A percentile compares a stretch with the other conserved stretches of the same genome.
These are phyloP conservation scores for Yamadazyma blattariae DNA, from an alignment of 1,139 yeast species.

Conservation along the genomic window DNA sequence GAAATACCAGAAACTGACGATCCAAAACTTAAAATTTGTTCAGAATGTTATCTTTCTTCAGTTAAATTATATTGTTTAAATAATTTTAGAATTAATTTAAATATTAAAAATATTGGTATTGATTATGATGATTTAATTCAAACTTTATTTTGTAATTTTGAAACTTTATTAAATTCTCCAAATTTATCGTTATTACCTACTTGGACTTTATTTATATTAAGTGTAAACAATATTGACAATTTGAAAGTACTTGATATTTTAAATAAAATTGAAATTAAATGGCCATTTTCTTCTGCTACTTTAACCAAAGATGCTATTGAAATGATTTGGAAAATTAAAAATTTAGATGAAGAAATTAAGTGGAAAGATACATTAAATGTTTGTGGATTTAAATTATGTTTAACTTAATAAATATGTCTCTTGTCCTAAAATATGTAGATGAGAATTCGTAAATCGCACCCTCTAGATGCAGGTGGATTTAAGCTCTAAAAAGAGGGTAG, in stretches of 20 bases:
- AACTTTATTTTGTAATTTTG: not conserved
- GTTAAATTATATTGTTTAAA: constrained; percentile 8
- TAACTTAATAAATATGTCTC: constrained; percentile 9
- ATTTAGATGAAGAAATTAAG: constrained; percentile 14
- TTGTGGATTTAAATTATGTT: constrained; percentile 17
- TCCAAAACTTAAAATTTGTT: constrained; percentile 6
- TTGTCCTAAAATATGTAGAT: too few relatives aligned
- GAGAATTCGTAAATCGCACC: too few relatives aligned
- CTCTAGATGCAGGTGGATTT: too few relatives aligned
- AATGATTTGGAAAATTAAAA: constrained; percentile 24
- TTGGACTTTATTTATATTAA: constrained; percentile 23
- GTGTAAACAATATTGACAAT: constrained; percentile 11
- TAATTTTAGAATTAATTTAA: not conserved
- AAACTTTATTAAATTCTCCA: not conserved
- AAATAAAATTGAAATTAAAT: constrained; percentile 15
- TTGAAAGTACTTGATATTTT: constrained; percentile 14
- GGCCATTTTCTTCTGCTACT: constrained; percentile 21
- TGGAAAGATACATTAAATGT: constrained; percentile 21
- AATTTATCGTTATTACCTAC: constrained; percentile 17
- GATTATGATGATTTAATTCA: not conserved
- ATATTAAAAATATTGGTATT: not conserved
- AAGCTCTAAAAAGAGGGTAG: too few relatives aligned
- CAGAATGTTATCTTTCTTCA: constrained; percentile 10
- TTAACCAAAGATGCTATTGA: constrained; percentile 19
- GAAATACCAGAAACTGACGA: not conserved